phyloP scores from a whole-genome alignment of 306 rosid genomes.

The Comarum palustre region DNA sequence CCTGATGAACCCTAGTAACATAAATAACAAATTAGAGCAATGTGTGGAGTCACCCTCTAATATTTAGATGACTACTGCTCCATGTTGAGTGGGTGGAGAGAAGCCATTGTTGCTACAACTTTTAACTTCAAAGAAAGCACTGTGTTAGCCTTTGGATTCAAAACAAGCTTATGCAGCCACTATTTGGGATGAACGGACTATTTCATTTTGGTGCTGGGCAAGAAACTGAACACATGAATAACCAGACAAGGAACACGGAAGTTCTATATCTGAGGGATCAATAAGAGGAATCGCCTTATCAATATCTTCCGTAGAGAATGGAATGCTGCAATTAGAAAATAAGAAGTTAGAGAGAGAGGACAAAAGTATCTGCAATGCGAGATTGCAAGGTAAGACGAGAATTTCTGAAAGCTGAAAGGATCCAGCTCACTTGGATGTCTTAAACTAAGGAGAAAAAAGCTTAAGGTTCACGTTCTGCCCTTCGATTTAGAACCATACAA shows the following conservation, averaged over 20 bases:
- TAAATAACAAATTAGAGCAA: constrained; percentile 8
- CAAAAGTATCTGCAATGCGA: background rate
- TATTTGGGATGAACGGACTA: constrained; percentile 1
- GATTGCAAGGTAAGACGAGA: background rate
- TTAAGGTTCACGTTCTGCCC: background rate
- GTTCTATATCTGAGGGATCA: constrained; percentile 67
- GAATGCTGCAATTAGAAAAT: constrained; percentile 66
- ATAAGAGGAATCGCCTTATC: constrained; percentile 86
- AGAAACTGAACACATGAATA: constrained; percentile 77
- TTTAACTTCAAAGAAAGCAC: background rate
- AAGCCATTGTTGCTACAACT: background rate
- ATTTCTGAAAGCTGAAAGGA: background rate
- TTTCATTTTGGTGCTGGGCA: constrained; percentile 40
- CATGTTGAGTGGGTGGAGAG: background rate
- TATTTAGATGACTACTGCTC: constrained; percentile 23
- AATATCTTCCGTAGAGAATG: constrained; percentile 91
- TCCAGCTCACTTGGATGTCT: no score
- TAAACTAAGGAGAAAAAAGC: background rate
- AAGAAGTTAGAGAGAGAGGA: background rate
- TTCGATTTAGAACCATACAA: background rate
- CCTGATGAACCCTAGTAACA: background rate
- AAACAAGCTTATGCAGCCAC: constrained; percentile 11
- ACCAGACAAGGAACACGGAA: constrained; percentile 59
- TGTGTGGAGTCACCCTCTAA: constrained; percentile 16
- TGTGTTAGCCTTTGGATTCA: constrained; percentile 5